These are phyloP conservation scores for Aspergillus clavatus DNA, from an alignment of 2,329 filamentous ascomycete genomes.

Conservation along the genomic window DNA sequence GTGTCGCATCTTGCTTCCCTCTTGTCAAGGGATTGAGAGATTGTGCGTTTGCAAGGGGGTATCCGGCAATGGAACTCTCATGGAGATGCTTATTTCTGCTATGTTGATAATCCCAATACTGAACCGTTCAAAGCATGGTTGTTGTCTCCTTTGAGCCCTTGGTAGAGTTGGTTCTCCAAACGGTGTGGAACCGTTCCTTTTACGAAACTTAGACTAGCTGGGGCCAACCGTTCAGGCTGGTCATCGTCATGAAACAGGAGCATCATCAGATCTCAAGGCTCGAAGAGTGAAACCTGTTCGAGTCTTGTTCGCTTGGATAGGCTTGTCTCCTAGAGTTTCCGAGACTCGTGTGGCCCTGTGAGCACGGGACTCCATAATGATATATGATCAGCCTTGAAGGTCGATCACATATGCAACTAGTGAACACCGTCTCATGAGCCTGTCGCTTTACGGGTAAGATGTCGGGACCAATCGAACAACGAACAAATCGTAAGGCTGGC, in stretches of 20 bases:
- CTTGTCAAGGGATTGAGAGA: not conserved
- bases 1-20: not conserved
- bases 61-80: not conserved
- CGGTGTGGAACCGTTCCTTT: not conserved
- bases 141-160: conserved; percentile 8
- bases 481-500: not conserved
- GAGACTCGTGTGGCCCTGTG: conserved; percentile 1
- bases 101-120: too few relatives aligned
- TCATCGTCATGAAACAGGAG: not conserved
- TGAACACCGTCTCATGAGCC: not conserved
- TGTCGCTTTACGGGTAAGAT: not conserved
- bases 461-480: too few relatives aligned
- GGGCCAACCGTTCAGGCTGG: too few relatives aligned
- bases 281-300: not conserved
- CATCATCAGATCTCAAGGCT: too few relatives aligned
- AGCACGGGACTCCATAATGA: conserved; percentile 8
- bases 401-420: not conserved
- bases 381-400: not conserved
- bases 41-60: not conserved
- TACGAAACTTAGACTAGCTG: too few relatives aligned
- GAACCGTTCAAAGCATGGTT: not conserved
- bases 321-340: too few relatives aligned
- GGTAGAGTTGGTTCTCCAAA: too few relatives aligned
- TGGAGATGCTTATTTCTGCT: not conserved
- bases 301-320: not conserved